phyloP scores from a whole-genome alignment of 192 early-diverging fungal genomes.

The Coemansia sp. region DNA sequence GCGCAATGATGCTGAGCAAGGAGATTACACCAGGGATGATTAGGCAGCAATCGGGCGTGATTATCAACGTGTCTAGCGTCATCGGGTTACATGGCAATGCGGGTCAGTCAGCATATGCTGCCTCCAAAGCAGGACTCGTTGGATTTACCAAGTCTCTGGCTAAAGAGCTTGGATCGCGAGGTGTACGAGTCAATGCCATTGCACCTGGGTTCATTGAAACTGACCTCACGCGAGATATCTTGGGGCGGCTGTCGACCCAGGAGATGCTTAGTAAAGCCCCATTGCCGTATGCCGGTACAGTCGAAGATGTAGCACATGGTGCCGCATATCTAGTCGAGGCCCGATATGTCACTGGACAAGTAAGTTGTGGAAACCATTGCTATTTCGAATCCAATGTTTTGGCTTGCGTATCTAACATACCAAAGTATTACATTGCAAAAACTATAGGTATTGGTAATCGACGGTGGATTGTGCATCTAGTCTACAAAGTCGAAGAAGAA shows the following conservation, averaged over 20 bases:
- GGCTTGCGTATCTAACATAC: neutral
- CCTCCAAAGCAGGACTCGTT: constrained; percentile 82
- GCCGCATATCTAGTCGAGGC: constrained; percentile 36
- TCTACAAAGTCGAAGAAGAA: too few relatives aligned
- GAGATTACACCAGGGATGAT: constrained; percentile 31
- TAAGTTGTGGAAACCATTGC: constrained; percentile 2
- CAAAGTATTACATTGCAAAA: neutral
- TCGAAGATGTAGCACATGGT: constrained; percentile 41
- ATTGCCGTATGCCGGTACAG: constrained; percentile 11
- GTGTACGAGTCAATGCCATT: constrained; percentile 78
- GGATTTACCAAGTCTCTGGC: constrained; percentile 85
- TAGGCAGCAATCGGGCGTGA: constrained; percentile 49
- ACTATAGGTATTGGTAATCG: constrained; percentile 36
- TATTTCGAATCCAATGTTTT: neutral
- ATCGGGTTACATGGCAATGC: constrained; percentile 58
- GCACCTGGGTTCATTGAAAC: constrained; percentile 89
- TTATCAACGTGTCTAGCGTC: constrained; percentile 86
- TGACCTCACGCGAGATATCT: constrained; percentile 21
- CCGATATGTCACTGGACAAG: constrained; percentile 43
- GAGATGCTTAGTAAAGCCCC: constrained; percentile 28
- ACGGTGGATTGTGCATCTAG: constrained; percentile 42
- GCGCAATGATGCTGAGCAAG: constrained; percentile 63
- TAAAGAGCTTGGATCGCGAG: constrained; percentile 70
- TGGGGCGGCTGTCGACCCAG: constrained; percentile 10
- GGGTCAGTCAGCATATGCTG: constrained; percentile 68